These are phyloP conservation scores for Peronosclerospora sorghi DNA, from an alignment of 352 stramenopile species.

Conservation along the genomic window DNA sequence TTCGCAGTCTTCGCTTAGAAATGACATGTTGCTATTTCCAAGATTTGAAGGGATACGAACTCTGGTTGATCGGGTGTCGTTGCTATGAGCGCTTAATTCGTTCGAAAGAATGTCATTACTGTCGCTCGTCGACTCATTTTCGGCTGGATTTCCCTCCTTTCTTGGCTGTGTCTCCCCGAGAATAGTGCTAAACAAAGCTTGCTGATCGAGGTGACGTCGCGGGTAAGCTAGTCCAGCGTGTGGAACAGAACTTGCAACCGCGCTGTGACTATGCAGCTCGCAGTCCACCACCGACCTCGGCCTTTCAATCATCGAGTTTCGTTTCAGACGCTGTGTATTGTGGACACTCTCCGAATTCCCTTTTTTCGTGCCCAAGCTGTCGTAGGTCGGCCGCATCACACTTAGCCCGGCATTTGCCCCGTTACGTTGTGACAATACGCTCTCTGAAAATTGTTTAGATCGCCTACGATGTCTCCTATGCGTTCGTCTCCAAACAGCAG, in stretches of 20 bases:
- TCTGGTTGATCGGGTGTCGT: constrained; percentile 7
- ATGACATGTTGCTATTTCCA: constrained; percentile 20
- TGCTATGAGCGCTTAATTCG: constrained; percentile 5
- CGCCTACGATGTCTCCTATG: constrained; percentile 52
- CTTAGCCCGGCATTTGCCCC: constrained; percentile 13
- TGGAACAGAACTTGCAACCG: constrained; percentile 10
- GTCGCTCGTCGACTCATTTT: constrained; percentile 42
- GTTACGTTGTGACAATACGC: constrained; percentile 42
- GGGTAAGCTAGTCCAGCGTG: constrained; percentile 33
- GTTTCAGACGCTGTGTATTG: constrained; percentile 4
- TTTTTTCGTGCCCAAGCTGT: constrained; percentile 22
- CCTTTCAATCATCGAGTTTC: constrained; percentile 35
- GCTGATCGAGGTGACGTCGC: constrained; percentile 51
- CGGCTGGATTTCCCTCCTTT: constrained; percentile 46
- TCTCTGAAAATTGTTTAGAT: constrained; percentile 75
- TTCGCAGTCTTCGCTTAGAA: constrained; percentile 22
- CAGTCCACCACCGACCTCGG: constrained; percentile 8
- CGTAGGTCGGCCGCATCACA: constrained; percentile 38
- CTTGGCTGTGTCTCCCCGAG: constrained; percentile 40
- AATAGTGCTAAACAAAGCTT: constrained; percentile 44
- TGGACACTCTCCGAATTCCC: constrained; percentile 14
- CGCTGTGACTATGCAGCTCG: constrained; percentile 12
- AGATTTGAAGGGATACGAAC: constrained; percentile 8
- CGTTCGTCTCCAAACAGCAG: constrained; percentile 46
- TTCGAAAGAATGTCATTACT: constrained; percentile 19